Base-by-base conservation (phyloP, 495 filamentous ascomycete genomes). In the Penicillium diatomitis region DNA sequence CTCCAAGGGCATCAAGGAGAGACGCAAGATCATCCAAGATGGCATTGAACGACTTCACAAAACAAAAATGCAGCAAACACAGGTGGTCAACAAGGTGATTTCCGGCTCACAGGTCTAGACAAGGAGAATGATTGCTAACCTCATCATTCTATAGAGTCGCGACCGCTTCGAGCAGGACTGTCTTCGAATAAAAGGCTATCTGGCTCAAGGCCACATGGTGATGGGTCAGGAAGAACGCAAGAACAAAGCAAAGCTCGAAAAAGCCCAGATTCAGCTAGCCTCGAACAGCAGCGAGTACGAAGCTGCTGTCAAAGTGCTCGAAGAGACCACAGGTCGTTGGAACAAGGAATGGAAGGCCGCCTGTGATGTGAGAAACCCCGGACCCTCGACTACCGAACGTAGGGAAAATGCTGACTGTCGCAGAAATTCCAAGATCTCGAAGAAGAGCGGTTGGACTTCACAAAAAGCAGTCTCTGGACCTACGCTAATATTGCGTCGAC, bases 191-290 rank as follows among this genome's bases (percentile, higher is more conserved):
- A 99, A 99, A 61, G 92, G 94, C 12, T 99, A 97, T 58, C 79
- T 97, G 11, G 94, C 94, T 6, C 94, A 99, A 66, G 94, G 92
- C 11, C 94, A 99, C 61, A 99, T 99, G 94, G 94, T 99, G 36
- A 97, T 97, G 94, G 94, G 94, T 8, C 94, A 99, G 51, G 94
- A 99, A 56, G 94, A 99, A 67, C 78, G 91, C 35, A 97, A 96
- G 71, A 99, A 99, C 66, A 99, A 99, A 71, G 88, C 91, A 28
- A 96, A 92, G 67, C 80, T 99, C 41, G 94, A 99, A 66, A 99
- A 99, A 73, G 96, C 94, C 5, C 94, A 97, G 64, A 91, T 95
- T 55, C 90, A 92, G 56, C 72, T 97, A 30, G 88, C 91, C 0
- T 84, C 78, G 9, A 88, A 90, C 46, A 96, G 91, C 68, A 79